Conservation (phyloP, 176 grass and related monocot species). For the Oryza coarctata region DNA sequence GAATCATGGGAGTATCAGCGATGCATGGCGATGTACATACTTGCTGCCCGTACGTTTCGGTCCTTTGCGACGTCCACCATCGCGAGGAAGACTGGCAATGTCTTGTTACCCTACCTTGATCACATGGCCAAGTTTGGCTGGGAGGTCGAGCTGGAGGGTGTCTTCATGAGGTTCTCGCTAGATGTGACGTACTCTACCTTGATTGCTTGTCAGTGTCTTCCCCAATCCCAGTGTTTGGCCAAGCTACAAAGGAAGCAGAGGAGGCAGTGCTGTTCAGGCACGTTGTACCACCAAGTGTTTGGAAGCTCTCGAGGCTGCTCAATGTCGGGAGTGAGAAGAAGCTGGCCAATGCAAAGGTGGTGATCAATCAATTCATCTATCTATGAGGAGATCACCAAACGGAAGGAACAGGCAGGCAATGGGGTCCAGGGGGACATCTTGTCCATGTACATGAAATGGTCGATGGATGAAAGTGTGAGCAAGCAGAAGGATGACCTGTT, state of each 20-base stretch:
- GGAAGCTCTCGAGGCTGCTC: slow-evolving; percentile 62
- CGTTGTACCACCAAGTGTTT: slow-evolving; percentile 38
- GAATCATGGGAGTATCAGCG: slow-evolving; percentile 65
- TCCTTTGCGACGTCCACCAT: slow-evolving; percentile 46
- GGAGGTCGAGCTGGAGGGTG: slow-evolving; percentile 48
- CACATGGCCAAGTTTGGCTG: slow-evolving; percentile 34
- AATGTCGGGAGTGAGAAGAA: slow-evolving; percentile 59
- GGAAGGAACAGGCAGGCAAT: slow-evolving; percentile 22
- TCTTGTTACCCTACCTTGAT: slow-evolving; percentile 55
- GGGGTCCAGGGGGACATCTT: slow-evolving; percentile 37
- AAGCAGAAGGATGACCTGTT: slow-evolving; percentile 38
- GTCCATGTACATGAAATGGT: slow-evolving; percentile 47
- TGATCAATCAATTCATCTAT: slow-evolving; percentile 57
- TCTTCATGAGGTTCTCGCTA: slow-evolving; percentile 58
- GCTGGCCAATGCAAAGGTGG: slow-evolving; percentile 47
- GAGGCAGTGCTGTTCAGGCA: slow-evolving; percentile 63
- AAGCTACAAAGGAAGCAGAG: slow-evolving; percentile 54
- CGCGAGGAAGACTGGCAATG: slow-evolving; percentile 29
- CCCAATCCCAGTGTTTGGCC: slow-evolving; percentile 41
- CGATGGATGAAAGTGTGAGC: slow-evolving; percentile 13
- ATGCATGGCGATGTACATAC: slow-evolving; percentile 35
- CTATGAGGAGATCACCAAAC: slow-evolving; percentile 36
- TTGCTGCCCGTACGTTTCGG: slow-evolving; percentile 45
- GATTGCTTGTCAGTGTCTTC: slow-evolving; percentile 44
- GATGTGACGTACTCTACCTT: slow-evolving; percentile 49